Base-by-base conservation (phyloP, 2,329 filamentous ascomycete genomes). In the Drechslera avenae region DNA sequence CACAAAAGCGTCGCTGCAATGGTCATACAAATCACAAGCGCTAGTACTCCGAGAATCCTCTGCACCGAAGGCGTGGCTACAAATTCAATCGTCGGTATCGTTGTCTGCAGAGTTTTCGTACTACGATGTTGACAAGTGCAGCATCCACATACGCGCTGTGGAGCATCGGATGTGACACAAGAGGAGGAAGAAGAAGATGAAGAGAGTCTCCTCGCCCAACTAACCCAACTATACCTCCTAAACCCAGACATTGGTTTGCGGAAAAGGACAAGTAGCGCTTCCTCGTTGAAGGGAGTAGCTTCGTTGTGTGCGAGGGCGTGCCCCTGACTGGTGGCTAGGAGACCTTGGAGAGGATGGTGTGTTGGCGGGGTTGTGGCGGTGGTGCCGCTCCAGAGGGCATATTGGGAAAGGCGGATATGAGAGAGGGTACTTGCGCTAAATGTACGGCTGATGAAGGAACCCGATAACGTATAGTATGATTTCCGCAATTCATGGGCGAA, bases 181-280 rank as follows among this genome's bases (percentile, higher is more conserved):
- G 21, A 23, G 21, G 5, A 23, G 21, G 6, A 5, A 8, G 21
- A 23, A 7, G 21, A 5, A 23, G 21, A 23, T 8, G 21, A 5
- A 23, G 21, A 23, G 6, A 23, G 6, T 23, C 21, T 23, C 21
- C 73, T 66, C 4, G 72, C 75, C 75, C 76, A 78, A 36, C 76
- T 68, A 12, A 78, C 76, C 66, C 77, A 78, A 9, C 71, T 75
- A 45, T 74, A 77, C 32, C 72, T 60, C 6, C 63, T 69, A 40
- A 70, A 71, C 0, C 74, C 76, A 1, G 56, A 51, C 5, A 39
- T 48, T 0, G 75, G 76, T 0, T 63, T 39, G 3, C 51, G 54
- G 52, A 72, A 78, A 5, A 74, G 58, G 3, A 62, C 58, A 43
- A 75, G 54, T 13, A 78, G 62, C 19, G 71, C 69, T 28, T 72